These are phyloP conservation scores for Rhododendron ovatum DNA, from an alignment of 148 eudicot species.

Conservation along the genomic window DNA sequence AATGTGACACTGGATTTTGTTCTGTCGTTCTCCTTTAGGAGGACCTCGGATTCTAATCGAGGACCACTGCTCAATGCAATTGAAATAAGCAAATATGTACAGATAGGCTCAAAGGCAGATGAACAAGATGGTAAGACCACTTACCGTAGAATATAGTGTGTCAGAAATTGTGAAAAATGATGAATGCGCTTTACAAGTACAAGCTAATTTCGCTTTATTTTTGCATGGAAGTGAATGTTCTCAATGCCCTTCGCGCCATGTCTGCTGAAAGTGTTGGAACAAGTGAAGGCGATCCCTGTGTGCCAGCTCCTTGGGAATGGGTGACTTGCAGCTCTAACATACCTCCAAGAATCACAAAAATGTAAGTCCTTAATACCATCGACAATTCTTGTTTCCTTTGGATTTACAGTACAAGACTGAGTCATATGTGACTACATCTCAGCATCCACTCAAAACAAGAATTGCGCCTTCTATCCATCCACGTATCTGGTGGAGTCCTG, in stretches of 20 bases:
- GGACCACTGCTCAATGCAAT: constrained; percentile 87
- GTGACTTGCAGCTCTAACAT: constrained; percentile 62
- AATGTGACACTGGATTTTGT: constrained; percentile 79
- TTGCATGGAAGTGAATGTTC: constrained; percentile 51
- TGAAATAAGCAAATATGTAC: constrained; percentile 74
- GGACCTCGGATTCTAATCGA: constrained; percentile 74
- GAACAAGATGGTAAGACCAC: constrained; percentile 62
- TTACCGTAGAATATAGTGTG: not conserved
- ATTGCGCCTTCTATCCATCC: not conserved
- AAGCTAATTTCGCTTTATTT: constrained; percentile 26
- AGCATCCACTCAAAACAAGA: not conserved
- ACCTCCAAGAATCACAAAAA: constrained; percentile 73
- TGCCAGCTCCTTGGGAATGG: constrained; percentile 85
- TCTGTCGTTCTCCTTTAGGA: constrained; percentile 68
- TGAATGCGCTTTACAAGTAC: not conserved
- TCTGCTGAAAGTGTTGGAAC: constrained; percentile 29
- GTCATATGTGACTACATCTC: not conserved
- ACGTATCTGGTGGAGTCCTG: not conserved
- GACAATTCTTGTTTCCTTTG: not conserved
- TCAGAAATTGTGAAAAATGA: not conserved
- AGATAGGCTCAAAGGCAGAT: constrained; percentile 59
- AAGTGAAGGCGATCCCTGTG: constrained; percentile 83
- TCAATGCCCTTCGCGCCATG: constrained; percentile 44
- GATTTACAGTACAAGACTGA: not conserved
- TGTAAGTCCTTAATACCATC: constrained; percentile 46